These are phyloP conservation scores for Hamigera avellanea DNA, from an alignment of 495 filamentous ascomycete genomes.

Conservation along the genomic window DNA sequence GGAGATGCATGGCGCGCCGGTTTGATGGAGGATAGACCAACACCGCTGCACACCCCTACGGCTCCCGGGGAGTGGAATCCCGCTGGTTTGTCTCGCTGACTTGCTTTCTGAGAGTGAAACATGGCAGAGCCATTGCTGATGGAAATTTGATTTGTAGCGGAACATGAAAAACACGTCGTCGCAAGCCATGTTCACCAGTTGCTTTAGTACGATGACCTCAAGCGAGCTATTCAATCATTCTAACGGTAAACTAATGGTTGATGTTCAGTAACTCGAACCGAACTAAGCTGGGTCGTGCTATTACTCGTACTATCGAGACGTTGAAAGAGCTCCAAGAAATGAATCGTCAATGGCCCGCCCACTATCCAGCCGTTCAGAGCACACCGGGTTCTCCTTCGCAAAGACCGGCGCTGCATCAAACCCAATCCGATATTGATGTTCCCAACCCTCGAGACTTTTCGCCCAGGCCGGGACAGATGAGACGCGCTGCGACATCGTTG, in stretches of 20 bases:
- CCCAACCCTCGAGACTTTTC: conserved; percentile 21
- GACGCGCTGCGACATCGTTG: conserved; percentile 61
- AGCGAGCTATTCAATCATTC: conserved; percentile 15
- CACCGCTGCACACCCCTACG: conserved; percentile 45
- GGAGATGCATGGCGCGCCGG: conserved; percentile 47
- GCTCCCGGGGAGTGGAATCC: conserved; percentile 37
- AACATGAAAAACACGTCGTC: conserved; percentile 47
- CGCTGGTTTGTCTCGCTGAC: conserved; percentile 16
- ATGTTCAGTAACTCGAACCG: conserved; percentile 77
- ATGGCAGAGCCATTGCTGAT: conserved; percentile 1
- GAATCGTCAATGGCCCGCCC: conserved; percentile 86
- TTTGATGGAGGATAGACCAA: conserved; percentile 55
- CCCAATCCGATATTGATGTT: conserved; percentile 31
- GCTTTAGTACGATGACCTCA: conserved; percentile 39
- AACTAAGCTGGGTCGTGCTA: conserved; percentile 70
- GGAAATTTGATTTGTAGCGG: conserved; percentile 19
- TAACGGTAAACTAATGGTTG: conserved; percentile 9
- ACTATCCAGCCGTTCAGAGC: conserved; percentile 80
- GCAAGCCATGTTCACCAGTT: conserved; percentile 66
- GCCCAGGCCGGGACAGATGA: conserved; percentile 40
- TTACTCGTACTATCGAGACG: conserved; percentile 72
- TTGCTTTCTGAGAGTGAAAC: not conserved
- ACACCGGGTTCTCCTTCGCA: conserved; percentile 32
- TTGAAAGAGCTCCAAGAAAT: conserved; percentile 71
- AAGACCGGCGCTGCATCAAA: conserved; percentile 38